Evolutionary conservation across 1,139 yeast species (phyloP).

Genomic region (Kodamaea derodonti): DNA sequence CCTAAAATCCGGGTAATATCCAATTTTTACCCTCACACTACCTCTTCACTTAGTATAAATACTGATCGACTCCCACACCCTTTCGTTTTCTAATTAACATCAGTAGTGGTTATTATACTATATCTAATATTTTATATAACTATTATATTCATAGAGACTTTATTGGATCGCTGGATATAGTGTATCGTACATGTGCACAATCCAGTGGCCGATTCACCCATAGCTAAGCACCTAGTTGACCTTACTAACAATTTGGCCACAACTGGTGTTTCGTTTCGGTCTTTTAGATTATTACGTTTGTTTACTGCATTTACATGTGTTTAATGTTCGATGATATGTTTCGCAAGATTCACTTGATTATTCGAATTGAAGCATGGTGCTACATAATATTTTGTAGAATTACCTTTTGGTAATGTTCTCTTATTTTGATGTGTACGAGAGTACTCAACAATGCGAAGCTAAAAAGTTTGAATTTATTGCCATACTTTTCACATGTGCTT

Average conservation of each 20-base stretch:
- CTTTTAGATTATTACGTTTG: constrained; percentile 27
- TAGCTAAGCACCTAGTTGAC: constrained; percentile 19
- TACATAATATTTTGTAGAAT: constrained; percentile 14
- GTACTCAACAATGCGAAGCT: too few relatives aligned
- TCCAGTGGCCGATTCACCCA: constrained; percentile 14
- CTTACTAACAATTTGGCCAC: constrained; percentile 19
- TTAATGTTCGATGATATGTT: constrained; percentile 4
- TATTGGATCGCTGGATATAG: constrained; percentile 10
- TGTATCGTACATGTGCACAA: constrained; percentile 15
- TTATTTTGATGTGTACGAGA: too few relatives aligned
- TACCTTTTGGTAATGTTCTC: too few relatives aligned
- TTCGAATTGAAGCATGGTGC: constrained; percentile 28
- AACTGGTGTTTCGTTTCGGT: constrained; percentile 25
- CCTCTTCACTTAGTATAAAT: constrained; percentile 11
- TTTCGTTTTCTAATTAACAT: constrained; percentile 13
- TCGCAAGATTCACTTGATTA: constrained; percentile 9
- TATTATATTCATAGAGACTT: constrained; percentile 18
- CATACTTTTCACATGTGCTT: too few relatives aligned
- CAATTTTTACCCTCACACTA: not conserved
- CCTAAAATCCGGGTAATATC: not conserved
- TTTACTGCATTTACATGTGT: constrained; percentile 21
- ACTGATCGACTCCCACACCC: constrained; percentile 11
- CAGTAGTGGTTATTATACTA: constrained; percentile 20
- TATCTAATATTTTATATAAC: constrained; percentile 19
- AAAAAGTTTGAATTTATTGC: too few relatives aligned